These are phyloP conservation scores for Populus hybrid DNA, from an alignment of 441 rosid genomes.

Conservation along the genomic window DNA sequence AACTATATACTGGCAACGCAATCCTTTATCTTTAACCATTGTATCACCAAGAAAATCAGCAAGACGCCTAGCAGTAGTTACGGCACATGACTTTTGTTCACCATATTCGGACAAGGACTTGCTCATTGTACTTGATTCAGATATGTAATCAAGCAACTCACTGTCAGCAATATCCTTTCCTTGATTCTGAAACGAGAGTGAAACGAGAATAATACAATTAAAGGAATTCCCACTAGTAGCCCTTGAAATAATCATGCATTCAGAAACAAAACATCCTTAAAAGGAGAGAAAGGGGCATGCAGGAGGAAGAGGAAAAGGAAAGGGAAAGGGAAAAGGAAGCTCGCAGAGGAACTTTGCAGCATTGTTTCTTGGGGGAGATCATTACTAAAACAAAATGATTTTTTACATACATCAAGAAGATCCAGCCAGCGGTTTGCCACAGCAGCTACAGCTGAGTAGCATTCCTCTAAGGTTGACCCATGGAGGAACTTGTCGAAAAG, in stretches of 20 bases:
- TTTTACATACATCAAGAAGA: constrained; percentile 81
- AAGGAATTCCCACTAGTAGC: constrained; percentile 15
- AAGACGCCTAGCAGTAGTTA: constrained; percentile 96
- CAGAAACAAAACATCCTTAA: constrained; percentile 4
- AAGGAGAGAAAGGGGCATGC: not conserved
- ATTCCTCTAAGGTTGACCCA: constrained; percentile 89
- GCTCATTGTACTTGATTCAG: constrained; percentile 99
- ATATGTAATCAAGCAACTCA: constrained; percentile 94
- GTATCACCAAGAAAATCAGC: constrained; percentile 94
- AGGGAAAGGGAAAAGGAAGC: constrained; percentile 6
- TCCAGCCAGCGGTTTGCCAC: constrained; percentile 99
- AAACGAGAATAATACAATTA: constrained; percentile 19
- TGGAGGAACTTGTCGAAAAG: constrained; percentile 94
- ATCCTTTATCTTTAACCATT: constrained; percentile 98
- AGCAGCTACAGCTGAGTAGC: constrained; percentile 92
- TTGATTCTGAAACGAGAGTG: constrained; percentile 60
- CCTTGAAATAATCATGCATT: constrained; percentile 5
- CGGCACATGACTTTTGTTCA: constrained; percentile 96
- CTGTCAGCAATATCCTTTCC: constrained; percentile 91
- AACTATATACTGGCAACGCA: constrained; percentile 97
- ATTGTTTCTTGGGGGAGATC: constrained; percentile 13
- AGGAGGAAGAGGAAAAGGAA: not conserved
- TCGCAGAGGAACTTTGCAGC: not conserved
- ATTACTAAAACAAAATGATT: constrained; percentile 1
- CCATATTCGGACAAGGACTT: constrained; percentile 96